Base-by-base conservation (phyloP, 768 basidiomycete genomes). In the Lyophyllum decastes region DNA sequence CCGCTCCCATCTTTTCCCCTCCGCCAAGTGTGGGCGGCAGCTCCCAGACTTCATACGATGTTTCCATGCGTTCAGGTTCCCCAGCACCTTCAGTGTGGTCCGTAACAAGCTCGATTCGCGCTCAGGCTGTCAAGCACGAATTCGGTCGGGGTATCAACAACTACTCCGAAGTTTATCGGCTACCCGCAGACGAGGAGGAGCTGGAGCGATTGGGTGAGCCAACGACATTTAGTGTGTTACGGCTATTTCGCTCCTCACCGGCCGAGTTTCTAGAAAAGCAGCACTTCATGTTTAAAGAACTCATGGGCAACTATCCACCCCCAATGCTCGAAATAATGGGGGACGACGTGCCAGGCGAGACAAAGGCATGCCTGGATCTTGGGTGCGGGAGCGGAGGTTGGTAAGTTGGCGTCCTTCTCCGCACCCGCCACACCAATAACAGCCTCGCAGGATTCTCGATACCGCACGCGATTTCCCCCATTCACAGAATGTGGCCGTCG, bases 321-420 rank as follows among this genome's bases (percentile, higher is more conserved):
- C 78, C 79, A 4, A 70, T 92, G 63, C 64, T 70, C 17, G 75
- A 85, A 46, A 71, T 90, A 52, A 79, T 93, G 78, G 80, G 74
- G 22, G 82, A 87, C 35, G 81, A 86, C 63, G 73, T 72, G 16
- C 77, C 80, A 7, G 83, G 83, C 17, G 81, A 86, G 62, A 75
- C 70, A 24, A 92, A 90, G 69, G 75, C 84, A 5, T 76, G 81
- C 49, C 75, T 93, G 16, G 91, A 93, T 71, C 78, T 93, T 22
- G 91, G 91, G 7, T 91, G 90, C 65, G 91, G 91, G 16, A 88
- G 85, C 61, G 91, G 90, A 47, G 83, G 78, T 61, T 93, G 91
- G 91, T 90, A 61, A 57, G 78, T 65, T 27, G 53, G 45, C 44
- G 45, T 48, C 52, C 19, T 41, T 50, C 19, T 11, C 7, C 46